Evolutionary conservation across 495 filamentous ascomycete species (phyloP).

Genomic region (Articulospora tetracladia): DNA sequence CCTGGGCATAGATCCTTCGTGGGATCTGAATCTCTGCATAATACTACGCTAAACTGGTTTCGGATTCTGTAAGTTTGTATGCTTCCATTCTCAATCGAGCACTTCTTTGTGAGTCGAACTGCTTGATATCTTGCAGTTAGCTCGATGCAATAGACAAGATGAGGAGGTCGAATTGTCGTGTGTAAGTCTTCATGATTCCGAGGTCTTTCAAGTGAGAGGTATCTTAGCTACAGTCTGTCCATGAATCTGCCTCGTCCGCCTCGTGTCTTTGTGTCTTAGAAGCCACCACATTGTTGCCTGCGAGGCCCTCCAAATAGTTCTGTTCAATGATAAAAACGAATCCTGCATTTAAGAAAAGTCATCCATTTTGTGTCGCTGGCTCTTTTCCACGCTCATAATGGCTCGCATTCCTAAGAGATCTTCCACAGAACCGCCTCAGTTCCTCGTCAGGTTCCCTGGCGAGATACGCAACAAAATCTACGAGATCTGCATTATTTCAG

Average conservation of each 20-base stretch:
- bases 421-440: neutral
- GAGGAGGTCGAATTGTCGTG: too few relatives aligned
- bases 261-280: neutral
- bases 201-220: too few relatives aligned
- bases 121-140: too few relatives aligned
- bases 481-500: conserved; percentile 7
- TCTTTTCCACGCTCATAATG: neutral
- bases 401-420: neutral
- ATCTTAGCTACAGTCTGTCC: neutral
- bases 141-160: too few relatives aligned
- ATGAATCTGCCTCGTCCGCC: neutral
- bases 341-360: neutral
- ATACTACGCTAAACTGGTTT: too few relatives aligned
- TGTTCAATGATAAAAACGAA: neutral
- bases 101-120: too few relatives aligned
- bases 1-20: too few relatives aligned
- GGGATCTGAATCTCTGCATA: too few relatives aligned
- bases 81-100: too few relatives aligned
- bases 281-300: neutral
- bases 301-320: neutral
- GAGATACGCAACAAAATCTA: conserved; percentile 20
- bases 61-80: too few relatives aligned
- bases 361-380: too few relatives aligned
- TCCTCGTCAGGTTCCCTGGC: conserved; percentile 10
- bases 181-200: too few relatives aligned